These are phyloP conservation scores for Fraxinus pennsylvanica DNA, from an alignment of 257 asterid genomes.

Conservation along the genomic window DNA sequence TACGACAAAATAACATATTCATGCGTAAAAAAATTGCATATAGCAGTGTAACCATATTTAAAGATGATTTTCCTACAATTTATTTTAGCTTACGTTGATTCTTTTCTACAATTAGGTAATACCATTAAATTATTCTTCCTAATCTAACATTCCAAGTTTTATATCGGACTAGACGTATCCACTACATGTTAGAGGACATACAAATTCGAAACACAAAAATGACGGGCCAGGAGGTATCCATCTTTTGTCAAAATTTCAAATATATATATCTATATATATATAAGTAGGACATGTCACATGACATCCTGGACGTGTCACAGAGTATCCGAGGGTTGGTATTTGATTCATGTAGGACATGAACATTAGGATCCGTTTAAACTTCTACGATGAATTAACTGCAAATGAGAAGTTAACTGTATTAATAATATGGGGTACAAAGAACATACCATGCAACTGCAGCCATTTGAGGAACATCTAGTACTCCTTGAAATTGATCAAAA, in stretches of 20 bases:
- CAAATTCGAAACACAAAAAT: not conserved
- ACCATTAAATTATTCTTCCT: not conserved
- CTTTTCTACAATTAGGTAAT: not conserved
- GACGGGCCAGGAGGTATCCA: not conserved
- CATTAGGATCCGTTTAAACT: not conserved
- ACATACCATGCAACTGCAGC: slow-evolving; percentile 5
- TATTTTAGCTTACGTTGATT: not conserved
- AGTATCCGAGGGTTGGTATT: not conserved
- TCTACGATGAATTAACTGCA: not conserved
- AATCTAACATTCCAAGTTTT: not conserved
- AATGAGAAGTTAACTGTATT: not conserved
- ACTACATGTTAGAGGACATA: not conserved
- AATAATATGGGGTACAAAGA: slow-evolving; percentile 3
- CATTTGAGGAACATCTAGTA: slow-evolving; percentile 36
- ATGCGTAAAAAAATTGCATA: not conserved
- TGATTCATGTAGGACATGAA: not conserved
- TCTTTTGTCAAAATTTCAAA: not conserved
- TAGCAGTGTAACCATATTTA: not conserved
- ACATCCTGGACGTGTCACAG: not conserved
- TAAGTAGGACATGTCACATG: not conserved
- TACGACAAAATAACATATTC: not conserved
- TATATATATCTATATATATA: too few species aligned
- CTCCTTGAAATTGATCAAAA: slow-evolving; percentile 61
- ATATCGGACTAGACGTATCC: not conserved
- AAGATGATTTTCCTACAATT: not conserved